Evolutionary conservation across 2,329 filamentous ascomycete species (phyloP).

Genomic region (Alternaria alternata): DNA sequence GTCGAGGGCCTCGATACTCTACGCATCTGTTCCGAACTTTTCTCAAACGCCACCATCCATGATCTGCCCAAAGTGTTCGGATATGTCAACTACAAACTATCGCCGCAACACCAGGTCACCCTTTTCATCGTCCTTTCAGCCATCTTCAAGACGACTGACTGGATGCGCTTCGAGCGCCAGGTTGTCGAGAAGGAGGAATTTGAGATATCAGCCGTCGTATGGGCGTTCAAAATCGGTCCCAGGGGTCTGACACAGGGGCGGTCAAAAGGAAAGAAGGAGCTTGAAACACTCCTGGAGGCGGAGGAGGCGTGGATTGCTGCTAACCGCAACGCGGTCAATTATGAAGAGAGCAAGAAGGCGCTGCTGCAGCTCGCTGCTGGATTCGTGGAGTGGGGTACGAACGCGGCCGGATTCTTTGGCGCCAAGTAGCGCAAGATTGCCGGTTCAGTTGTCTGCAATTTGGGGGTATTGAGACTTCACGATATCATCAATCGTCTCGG

Average conservation of each 20-base stretch:
- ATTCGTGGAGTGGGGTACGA: neutral
- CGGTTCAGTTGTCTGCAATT: too few relatives aligned
- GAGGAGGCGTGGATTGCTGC: conserved; percentile 1
- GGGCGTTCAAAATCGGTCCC: neutral
- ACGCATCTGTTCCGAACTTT: neutral
- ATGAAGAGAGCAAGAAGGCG: neutral
- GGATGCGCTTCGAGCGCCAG: neutral
- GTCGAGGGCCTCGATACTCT: neutral
- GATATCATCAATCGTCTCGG: too few relatives aligned
- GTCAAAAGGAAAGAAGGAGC: neutral
- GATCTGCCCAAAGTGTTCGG: neutral
- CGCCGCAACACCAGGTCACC: neutral
- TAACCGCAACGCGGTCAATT: neutral
- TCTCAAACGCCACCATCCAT: neutral
- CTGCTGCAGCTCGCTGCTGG: neutral
- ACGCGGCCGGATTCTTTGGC: neutral
- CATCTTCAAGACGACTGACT: neutral
- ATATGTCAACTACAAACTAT: neutral
- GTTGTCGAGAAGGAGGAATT: neutral
- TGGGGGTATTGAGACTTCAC: too few relatives aligned
- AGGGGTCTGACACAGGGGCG: neutral
- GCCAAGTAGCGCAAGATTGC: too few relatives aligned
- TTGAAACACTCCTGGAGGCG: neutral
- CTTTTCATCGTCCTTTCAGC: neutral
- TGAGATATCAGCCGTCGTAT: neutral